Evolutionary conservation across 2,329 filamentous ascomycete species (phyloP).

Genomic region (Leptographium wingfieldii): DNA sequence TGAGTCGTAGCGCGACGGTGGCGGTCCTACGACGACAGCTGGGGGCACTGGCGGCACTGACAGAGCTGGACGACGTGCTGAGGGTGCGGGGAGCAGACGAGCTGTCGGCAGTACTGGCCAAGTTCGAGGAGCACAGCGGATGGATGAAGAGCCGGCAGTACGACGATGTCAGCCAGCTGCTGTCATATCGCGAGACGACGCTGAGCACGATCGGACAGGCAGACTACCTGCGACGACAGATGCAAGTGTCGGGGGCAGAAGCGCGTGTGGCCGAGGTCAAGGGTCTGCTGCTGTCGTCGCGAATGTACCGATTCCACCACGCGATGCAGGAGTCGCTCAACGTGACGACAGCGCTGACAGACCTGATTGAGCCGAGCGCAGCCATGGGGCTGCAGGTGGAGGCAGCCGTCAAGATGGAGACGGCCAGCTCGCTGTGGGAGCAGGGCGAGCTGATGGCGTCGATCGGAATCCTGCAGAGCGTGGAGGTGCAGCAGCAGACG

Average conservation of each 20-base stretch:
- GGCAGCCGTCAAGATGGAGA: constrained; percentile 65
- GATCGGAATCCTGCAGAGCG: constrained; percentile 72
- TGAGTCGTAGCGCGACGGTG: constrained; percentile 34
- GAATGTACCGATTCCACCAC: constrained; percentile 66
- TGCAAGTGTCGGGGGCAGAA: constrained; percentile 49
- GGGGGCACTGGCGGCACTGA: constrained; percentile 56
- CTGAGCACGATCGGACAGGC: constrained; percentile 69
- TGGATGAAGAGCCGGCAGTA: constrained; percentile 59
- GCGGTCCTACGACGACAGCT: constrained; percentile 41
- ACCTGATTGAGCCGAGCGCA: constrained; percentile 58
- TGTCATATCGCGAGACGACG: constrained; percentile 73
- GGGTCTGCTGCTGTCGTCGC: constrained; percentile 62
- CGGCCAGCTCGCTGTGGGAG: constrained; percentile 85
- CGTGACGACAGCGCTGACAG: constrained; percentile 69
- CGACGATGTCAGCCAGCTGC: constrained; percentile 51
- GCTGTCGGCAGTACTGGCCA: constrained; percentile 46
- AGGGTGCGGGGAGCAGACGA: constrained; percentile 46
- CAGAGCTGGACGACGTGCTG: constrained; percentile 71
- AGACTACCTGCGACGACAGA: constrained; percentile 44
- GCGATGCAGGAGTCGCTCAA: constrained; percentile 79
- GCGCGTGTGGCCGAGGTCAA: constrained; percentile 62
- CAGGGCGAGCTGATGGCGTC: constrained; percentile 82
- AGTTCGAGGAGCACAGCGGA: constrained; percentile 50
- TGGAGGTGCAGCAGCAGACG: constrained; percentile 54
- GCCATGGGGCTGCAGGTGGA: constrained; percentile 64